phyloP scores from a whole-genome alignment of 306 rosid genomes.

The Albizia julibrissin region DNA sequence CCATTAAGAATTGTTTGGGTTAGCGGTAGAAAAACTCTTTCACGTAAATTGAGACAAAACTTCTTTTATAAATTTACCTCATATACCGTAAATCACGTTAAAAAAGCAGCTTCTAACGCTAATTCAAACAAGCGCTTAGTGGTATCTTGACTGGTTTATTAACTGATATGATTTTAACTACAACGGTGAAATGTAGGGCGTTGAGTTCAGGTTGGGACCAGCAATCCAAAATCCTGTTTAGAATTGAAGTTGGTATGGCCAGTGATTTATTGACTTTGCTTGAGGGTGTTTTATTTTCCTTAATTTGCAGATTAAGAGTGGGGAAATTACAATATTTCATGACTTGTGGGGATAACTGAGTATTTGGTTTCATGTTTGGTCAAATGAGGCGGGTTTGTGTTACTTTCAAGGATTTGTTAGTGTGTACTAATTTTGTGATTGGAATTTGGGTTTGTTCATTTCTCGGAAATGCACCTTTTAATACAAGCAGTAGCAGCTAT shows the following conservation, averaged over 20 bases:
- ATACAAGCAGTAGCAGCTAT: not conserved
- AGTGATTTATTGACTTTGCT: conserved; percentile 28
- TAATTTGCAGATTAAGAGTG: not conserved
- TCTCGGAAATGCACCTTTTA: not conserved
- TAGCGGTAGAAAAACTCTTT: no score
- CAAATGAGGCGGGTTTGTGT: conserved; percentile 32
- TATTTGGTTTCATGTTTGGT: conserved; percentile 29
- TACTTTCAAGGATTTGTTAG: conserved; percentile 41
- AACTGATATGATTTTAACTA: no score
- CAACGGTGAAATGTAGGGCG: conserved; percentile 2
- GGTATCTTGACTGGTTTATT: no score
- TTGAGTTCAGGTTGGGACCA: conserved; percentile 42
- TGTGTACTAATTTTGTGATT: not conserved
- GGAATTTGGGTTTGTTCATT: not conserved
- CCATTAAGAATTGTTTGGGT: no score
- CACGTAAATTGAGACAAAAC: no score
- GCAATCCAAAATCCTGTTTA: conserved; percentile 11
- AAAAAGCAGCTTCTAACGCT: no score
- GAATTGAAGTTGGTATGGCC: conserved; percentile 36
- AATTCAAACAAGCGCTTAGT: no score
- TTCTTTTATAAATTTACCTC: no score
- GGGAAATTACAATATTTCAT: not conserved
- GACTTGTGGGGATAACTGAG: not conserved
- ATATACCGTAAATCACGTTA: no score
- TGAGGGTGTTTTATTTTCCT: not conserved